Evolutionary conservation across 306 rosid genomes (phyloP).

Genomic region (Cicer arietinum): DNA sequence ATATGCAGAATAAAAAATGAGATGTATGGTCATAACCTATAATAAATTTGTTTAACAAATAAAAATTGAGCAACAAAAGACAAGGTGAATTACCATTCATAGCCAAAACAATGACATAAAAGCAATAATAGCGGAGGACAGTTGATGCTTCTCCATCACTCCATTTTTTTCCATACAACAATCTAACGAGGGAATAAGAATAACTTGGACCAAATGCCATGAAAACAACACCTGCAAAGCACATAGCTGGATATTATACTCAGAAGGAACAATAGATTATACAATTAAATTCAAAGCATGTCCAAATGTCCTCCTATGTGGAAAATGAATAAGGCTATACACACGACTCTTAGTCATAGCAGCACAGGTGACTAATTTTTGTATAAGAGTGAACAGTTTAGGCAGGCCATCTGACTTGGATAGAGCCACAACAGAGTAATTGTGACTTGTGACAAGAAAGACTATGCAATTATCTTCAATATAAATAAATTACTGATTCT

Average conservation of each 20-base stretch:
- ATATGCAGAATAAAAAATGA: constrained; percentile 22
- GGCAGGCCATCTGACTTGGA: constrained; percentile 5
- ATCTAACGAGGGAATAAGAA: constrained; percentile 87
- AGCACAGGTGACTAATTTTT: constrained; percentile 21
- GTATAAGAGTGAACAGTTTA: constrained; percentile 1
- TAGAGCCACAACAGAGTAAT: constrained; percentile 10
- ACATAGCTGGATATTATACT: constrained; percentile 44
- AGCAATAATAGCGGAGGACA: constrained; percentile 81
- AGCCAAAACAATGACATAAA: constrained; percentile 85
- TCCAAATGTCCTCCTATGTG: constrained; percentile 6
- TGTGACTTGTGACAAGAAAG: constrained; percentile 30
- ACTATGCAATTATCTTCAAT: neutral
- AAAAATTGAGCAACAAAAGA: constrained; percentile 21
- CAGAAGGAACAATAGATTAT: constrained; percentile 31
- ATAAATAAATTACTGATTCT: constrained; percentile 1
- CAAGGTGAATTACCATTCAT: constrained; percentile 73
- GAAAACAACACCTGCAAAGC: constrained; percentile 75
- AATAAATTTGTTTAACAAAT: constrained; percentile 1
- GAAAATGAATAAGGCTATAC: constrained; percentile 30
- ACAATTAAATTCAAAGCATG: constrained; percentile 35
- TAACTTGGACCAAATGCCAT: constrained; percentile 98
- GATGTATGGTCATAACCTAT: constrained; percentile 24
- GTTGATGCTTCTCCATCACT: constrained; percentile 96
- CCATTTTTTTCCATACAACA: constrained; percentile 89
- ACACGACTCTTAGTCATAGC: constrained; percentile 21